These are phyloP conservation scores for Ensete glaucum DNA, from an alignment of 176 grass and related monocot species.

Conservation along the genomic window DNA sequence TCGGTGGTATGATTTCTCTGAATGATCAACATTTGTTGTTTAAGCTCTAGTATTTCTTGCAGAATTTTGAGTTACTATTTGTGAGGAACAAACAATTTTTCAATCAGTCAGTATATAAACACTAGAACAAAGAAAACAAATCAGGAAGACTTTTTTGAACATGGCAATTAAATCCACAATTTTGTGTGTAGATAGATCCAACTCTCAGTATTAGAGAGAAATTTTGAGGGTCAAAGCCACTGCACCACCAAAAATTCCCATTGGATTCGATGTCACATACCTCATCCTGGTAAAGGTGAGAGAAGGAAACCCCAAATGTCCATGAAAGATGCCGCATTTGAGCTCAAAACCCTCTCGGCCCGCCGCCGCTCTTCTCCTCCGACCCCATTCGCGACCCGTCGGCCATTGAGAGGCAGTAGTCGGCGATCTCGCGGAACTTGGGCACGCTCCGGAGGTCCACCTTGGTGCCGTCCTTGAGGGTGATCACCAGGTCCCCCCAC, in stretches of 20 bases:
- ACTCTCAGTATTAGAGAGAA: not conserved
- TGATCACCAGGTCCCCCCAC: constrained; percentile 94
- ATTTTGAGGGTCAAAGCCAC: not conserved
- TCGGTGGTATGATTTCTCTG: not conserved
- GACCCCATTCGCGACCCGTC: not conserved
- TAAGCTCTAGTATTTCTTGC: not conserved
- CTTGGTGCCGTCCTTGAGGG: constrained; percentile 78
- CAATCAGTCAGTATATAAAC: not conserved
- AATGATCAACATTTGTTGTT: not conserved
- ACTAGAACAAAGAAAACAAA: not conserved
- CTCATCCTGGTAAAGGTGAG: not conserved
- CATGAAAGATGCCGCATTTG: not conserved
- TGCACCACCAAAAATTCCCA: not conserved
- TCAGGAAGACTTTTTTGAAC: not conserved
- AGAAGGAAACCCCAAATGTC: not conserved
- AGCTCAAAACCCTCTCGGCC: not conserved
- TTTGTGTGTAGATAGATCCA: not conserved
- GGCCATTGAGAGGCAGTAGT: constrained; percentile 67
- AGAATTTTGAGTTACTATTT: not conserved
- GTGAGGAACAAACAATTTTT: not conserved
- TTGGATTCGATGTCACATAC: not conserved
- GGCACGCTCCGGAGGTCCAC: constrained; percentile 94
- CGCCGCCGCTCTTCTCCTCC: not conserved
- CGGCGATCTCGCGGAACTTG: constrained; percentile 81
- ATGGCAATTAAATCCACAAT: not conserved